Evolutionary conservation across 139 green algal species (phyloP).

Genomic region (Closterium sp.): DNA sequence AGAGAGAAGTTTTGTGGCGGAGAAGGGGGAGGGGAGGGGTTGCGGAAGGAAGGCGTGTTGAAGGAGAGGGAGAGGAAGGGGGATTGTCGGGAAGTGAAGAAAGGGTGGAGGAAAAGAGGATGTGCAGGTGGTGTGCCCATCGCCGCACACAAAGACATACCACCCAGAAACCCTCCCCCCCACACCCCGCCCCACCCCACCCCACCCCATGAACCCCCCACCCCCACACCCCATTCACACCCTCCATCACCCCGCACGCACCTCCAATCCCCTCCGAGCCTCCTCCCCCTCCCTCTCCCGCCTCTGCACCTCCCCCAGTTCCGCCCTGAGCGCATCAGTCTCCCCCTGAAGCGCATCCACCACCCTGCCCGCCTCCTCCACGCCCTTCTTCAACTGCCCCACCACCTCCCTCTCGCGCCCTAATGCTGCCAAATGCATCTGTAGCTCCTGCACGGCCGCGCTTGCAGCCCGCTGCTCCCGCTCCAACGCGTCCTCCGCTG

Average conservation of each 20-base stretch:
- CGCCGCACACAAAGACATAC: no score
- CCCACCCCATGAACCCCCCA: neutral
- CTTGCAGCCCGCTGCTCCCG: neutral
- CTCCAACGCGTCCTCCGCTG: neutral
- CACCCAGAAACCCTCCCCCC: no score
- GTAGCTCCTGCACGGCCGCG: neutral
- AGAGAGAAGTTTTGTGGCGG: neutral
- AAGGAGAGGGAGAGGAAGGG: no score
- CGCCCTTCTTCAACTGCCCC: neutral
- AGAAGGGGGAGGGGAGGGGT: no score
- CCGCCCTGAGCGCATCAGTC: neutral
- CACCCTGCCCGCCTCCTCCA: neutral
- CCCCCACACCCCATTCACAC: neutral
- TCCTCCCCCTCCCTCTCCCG: neutral
- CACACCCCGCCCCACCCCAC: neutral
- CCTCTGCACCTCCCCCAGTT: neutral
- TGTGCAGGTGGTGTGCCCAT: no score
- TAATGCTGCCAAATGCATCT: neutral
- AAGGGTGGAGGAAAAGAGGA: no score
- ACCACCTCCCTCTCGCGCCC: neutral
- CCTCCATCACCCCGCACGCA: neutral
- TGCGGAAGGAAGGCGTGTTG: no score
- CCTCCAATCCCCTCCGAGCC: neutral
- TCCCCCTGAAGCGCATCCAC: neutral
- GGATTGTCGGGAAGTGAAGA: no score